These are phyloP conservation scores for Coccomyxa sp. DNA, from an alignment of 139 green algal species.

Conservation along the genomic window DNA sequence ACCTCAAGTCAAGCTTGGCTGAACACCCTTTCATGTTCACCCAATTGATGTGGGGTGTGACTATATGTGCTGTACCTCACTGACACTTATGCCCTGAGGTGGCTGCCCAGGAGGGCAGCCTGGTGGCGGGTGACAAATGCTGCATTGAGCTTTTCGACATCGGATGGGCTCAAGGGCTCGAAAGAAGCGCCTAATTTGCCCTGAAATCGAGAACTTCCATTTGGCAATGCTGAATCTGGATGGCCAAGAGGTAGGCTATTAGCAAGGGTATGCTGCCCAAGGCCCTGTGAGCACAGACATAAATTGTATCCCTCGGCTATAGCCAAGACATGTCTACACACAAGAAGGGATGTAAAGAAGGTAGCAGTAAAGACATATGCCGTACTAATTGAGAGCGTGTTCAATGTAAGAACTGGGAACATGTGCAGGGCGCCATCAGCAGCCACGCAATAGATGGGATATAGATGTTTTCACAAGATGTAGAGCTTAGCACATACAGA, in stretches of 20 bases:
- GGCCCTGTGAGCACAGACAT: background rate
- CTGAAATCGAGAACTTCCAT: too few species aligned
- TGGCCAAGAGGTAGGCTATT: too few species aligned
- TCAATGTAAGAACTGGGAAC: background rate
- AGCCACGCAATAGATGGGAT: background rate
- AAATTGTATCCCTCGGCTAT: background rate
- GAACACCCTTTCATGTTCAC: too few species aligned
- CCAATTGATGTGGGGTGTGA: too few species aligned
- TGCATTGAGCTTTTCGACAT: constrained; percentile 55
- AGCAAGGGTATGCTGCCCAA: background rate
- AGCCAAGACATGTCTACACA: background rate
- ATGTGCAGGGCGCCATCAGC: background rate
- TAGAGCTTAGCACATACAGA: background rate
- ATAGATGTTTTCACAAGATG: background rate
- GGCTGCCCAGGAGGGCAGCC: constrained; percentile 31
- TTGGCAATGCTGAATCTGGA: background rate
- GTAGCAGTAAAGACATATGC: background rate
- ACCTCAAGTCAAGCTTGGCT: too few species aligned
- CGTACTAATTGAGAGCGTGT: background rate
- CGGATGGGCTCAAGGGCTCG: constrained; percentile 35
- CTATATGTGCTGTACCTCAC: too few species aligned
- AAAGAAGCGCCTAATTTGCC: constrained; percentile 13
- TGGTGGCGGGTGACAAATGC: constrained; percentile 50
- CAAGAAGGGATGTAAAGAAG: background rate
- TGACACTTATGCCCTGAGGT: constrained; percentile 23